These are phyloP conservation scores for Solanum chilense DNA, from an alignment of 257 asterid genomes.

Conservation along the genomic window DNA sequence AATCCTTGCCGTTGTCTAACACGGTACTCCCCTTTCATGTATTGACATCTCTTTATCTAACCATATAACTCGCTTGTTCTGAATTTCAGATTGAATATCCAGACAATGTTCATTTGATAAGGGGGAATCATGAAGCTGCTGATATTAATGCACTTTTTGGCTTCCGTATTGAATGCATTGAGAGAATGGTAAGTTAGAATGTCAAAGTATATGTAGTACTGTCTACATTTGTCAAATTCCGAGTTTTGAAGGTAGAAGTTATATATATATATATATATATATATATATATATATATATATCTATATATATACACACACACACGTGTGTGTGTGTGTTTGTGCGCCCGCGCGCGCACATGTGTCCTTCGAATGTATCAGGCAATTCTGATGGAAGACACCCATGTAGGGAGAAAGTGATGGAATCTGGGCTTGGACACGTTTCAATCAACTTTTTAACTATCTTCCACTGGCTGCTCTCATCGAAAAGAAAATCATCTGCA, in stretches of 20 bases:
- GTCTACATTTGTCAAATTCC: background rate
- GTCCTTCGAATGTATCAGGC: background rate
- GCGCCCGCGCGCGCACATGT: background rate
- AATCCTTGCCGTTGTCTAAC: slow-evolving; percentile 8
- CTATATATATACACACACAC: no score
- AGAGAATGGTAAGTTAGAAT: slow-evolving; percentile 74
- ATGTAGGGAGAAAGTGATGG: slow-evolving; percentile 96
- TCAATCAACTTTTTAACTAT: slow-evolving; percentile 88
- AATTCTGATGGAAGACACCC: slow-evolving; percentile 17
- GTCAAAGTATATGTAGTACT: background rate
- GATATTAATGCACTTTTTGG: slow-evolving; percentile 98
- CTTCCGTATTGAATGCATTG: slow-evolving; percentile 97
- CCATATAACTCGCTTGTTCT: background rate
- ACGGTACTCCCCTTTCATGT: background rate
- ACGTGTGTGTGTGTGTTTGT: background rate
- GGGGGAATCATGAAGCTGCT: slow-evolving; percentile 99
- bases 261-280: no score
- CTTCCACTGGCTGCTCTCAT: slow-evolving; percentile 98
- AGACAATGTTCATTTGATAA: slow-evolving; percentile 89
- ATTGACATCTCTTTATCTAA: background rate
- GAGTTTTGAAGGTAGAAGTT: background rate
- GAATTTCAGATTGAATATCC: slow-evolving; percentile 81
- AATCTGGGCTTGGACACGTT: slow-evolving; percentile 98
- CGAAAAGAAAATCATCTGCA: slow-evolving; percentile 96
- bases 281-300: no score